Evolutionary conservation across 108 stramenopile genomes (phyloP).

Genomic region (Thalassiosira profunda): DNA sequence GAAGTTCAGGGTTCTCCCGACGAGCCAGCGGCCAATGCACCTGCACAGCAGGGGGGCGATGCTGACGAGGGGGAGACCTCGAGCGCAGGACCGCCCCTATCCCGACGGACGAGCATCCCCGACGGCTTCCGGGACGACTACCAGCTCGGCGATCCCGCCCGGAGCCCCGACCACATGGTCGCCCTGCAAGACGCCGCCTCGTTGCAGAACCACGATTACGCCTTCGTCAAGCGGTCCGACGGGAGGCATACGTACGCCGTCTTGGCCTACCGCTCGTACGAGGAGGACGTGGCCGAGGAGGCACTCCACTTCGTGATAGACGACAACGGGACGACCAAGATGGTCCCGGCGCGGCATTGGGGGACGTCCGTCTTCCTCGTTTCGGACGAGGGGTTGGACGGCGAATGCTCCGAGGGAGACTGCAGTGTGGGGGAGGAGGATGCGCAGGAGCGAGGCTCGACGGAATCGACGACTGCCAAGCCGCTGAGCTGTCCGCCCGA

Average conservation of each 20-base stretch:
- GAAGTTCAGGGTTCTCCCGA: too few relatives aligned
- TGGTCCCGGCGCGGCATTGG: constrained; percentile 9
- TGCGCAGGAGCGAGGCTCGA: too few relatives aligned
- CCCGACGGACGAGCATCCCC: too few relatives aligned
- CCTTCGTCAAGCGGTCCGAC: constrained; percentile 17
- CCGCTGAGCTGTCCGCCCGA: too few relatives aligned
- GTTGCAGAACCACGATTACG: constrained; percentile 11
- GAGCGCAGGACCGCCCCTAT: too few relatives aligned
- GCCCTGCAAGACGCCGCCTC: not conserved
- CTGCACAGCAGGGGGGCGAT: too few relatives aligned
- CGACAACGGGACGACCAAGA: constrained; percentile 1
- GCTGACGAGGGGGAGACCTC: too few relatives aligned
- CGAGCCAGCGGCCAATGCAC: too few relatives aligned
- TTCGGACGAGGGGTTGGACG: not conserved
- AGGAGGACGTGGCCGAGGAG: not conserved
- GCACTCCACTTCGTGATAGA: constrained; percentile 13
- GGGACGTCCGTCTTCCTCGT: not conserved
- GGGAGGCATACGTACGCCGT: constrained; percentile 14
- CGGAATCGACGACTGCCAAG: too few relatives aligned
- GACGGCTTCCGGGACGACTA: too few relatives aligned
- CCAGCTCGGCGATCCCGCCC: not conserved
- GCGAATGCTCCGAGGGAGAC: too few relatives aligned
- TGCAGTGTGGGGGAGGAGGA: too few relatives aligned
- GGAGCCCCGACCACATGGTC: constrained; percentile 1
- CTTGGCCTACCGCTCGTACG: not conserved